A percentile compares a stretch with the other conserved stretches of the same genome.
Evolutionary conservation across 352 stramenopile genomes (phyloP).

Genomic region (Phytophthora brassicae): DNA sequence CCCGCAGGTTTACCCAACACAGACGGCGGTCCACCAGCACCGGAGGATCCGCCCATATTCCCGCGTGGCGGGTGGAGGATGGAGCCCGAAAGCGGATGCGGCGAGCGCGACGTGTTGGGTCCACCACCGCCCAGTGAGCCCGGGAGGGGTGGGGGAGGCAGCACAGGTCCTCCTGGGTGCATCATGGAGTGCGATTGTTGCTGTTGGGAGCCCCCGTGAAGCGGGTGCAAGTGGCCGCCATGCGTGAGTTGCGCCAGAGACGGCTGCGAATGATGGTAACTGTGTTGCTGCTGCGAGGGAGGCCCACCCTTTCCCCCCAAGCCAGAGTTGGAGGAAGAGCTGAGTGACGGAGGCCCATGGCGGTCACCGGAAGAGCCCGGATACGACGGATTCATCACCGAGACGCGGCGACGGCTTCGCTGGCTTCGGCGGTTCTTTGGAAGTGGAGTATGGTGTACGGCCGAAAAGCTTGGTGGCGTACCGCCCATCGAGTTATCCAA

Average conservation of each 20-base stretch:
- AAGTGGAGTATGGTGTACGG: conserved; percentile 9
- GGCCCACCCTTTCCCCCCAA: conserved; percentile 44
- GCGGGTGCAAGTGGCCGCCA: conserved; percentile 56
- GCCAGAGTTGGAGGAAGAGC: conserved; percentile 26
- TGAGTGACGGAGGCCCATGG: conserved; percentile 53
- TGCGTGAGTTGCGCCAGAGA: conserved; percentile 58
- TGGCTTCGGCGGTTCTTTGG: conserved; percentile 23
- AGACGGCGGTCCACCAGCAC: conserved; percentile 36
- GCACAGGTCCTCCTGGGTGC: conserved; percentile 55
- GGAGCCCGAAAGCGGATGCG: conserved; percentile 64
- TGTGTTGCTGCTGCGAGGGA: conserved; percentile 41
- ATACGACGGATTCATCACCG: conserved; percentile 83
- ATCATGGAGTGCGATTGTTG: conserved; percentile 42
- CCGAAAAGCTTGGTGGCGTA: neutral
- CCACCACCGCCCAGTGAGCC: conserved; percentile 50
- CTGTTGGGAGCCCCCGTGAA: conserved; percentile 57
- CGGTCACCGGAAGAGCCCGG: conserved; percentile 67
- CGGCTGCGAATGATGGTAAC: conserved; percentile 69
- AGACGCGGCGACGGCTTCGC: neutral
- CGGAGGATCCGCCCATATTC: conserved; percentile 34
- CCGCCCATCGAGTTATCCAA: neutral
- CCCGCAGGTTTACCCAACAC: conserved; percentile 58
- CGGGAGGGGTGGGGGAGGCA: conserved; percentile 64
- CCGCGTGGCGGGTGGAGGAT: conserved; percentile 69
- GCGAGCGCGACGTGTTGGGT: conserved; percentile 50